phyloP scores from a whole-genome alignment of 2,329 filamentous ascomycete species.

The Hysterium pulicare region DNA sequence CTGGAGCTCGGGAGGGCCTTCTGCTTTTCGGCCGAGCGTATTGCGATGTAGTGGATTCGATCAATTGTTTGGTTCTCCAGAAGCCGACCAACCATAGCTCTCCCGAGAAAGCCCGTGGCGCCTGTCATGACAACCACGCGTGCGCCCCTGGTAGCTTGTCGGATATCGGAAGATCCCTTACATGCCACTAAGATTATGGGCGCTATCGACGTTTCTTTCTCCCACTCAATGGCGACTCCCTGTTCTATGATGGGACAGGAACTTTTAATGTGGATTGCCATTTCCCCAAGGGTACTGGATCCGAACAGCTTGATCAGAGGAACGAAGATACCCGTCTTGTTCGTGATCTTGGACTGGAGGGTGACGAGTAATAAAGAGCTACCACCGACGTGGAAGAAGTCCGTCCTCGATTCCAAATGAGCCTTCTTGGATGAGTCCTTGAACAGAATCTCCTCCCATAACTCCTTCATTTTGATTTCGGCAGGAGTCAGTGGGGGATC shows the following conservation, averaged over 20 bases:
- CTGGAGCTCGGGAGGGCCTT: background rate
- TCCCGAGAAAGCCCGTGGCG: conserved; percentile 13
- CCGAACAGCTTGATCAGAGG: conserved; percentile 38
- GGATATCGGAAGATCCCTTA: too few species aligned
- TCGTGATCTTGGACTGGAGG: conserved; percentile 34
- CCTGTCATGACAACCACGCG: conserved; percentile 12
- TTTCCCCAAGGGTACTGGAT: conserved; percentile 34
- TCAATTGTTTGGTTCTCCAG: conserved; percentile 6
- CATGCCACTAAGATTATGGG: too few species aligned
- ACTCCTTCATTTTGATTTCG: conserved; percentile 8
- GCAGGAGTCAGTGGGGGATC: background rate
- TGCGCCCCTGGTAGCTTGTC: too few species aligned
- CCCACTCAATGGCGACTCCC: too few species aligned
- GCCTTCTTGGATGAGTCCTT: background rate
- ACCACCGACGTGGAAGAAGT: conserved; percentile 44
- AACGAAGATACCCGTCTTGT: conserved; percentile 27
- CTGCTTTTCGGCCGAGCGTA: conserved; percentile 1
- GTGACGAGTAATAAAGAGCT: conserved; percentile 40
- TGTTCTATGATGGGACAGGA: too few species aligned
- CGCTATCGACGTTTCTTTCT: too few species aligned
- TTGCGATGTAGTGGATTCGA: conserved; percentile 11
- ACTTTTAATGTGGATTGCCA: too few species aligned
- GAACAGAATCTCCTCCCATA: conserved; percentile 15
- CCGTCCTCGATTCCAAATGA: conserved; percentile 17
- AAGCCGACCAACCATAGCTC: conserved; percentile 11